phyloP scores from a whole-genome alignment of 495 filamentous ascomycete species.

The Xylaria curta region DNA sequence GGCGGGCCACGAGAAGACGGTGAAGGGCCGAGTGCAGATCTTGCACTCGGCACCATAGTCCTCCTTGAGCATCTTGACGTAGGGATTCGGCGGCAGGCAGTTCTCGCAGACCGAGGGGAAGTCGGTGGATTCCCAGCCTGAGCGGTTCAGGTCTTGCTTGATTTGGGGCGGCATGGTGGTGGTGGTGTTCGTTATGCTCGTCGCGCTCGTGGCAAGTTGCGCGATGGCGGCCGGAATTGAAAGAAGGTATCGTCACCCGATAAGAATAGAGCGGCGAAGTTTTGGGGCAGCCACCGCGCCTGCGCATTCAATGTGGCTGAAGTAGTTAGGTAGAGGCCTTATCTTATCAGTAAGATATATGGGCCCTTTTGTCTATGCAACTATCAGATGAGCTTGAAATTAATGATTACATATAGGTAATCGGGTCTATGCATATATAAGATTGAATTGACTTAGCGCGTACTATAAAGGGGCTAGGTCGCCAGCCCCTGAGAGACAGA shows the following conservation, averaged over 20 bases:
- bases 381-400: not conserved
- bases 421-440: not conserved
- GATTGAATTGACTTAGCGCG: not conserved
- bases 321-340: not conserved
- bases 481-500: not conserved
- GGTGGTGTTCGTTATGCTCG: not conserved
- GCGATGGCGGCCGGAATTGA: constrained; percentile 6
- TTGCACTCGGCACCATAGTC: constrained; percentile 85
- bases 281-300: not conserved
- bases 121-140: constrained; percentile 93
- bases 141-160: constrained; percentile 96
- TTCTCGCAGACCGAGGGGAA: constrained; percentile 70
- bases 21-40: constrained; percentile 93
- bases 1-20: constrained; percentile 90
- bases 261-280: constrained; percentile 2
- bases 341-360: not conserved
- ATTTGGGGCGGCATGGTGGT: constrained; percentile 66
- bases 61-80: constrained; percentile 98
- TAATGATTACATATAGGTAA: not conserved
- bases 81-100: constrained; percentile 95
- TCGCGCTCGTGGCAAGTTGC: constrained; percentile 1
- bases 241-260: not conserved
- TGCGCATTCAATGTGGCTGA: constrained; percentile 3
- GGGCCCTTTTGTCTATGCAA: not conserved
- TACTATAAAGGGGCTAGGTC: not conserved